phyloP scores from a whole-genome alignment of 2,329 filamentous ascomycete species.

The Diaporthe ilicicola region DNA sequence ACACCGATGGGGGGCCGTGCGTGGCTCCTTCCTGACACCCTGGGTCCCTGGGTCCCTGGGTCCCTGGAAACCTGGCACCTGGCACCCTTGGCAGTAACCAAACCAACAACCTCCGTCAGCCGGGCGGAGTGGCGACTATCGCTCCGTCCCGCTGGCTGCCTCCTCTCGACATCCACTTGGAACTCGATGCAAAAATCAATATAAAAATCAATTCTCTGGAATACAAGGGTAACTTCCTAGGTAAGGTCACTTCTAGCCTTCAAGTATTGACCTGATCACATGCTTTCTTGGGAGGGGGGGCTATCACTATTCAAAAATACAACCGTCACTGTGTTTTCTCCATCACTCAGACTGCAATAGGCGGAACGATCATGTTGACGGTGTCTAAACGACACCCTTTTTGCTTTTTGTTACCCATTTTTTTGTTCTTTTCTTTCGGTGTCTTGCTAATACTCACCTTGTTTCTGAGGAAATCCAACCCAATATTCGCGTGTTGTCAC shows the following conservation, averaged over 20 bases:
- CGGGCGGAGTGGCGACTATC: not conserved
- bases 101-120: not conserved
- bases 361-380: not conserved
- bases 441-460: not conserved
- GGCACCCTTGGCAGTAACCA: slow-evolving; percentile 3
- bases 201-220: not conserved
- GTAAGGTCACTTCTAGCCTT: no score
- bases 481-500: not conserved
- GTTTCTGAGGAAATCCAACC: not conserved
- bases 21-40: no score
- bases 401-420: slow-evolving; percentile 26
- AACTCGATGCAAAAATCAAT: not conserved
- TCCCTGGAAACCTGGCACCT: not conserved
- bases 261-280: not conserved
- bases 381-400: slow-evolving; percentile 20
- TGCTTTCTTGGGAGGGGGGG: not conserved
- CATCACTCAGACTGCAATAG: not conserved
- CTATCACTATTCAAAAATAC: not conserved
- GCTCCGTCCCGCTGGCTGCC: slow-evolving; percentile 1
- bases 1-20: no score
- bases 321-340: not conserved
- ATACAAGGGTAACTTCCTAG: no score
- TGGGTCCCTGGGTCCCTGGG: no score
- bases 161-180: not conserved
- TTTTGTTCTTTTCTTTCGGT: slow-evolving; percentile 13